Evolutionary conservation across 352 stramenopile genomes (phyloP).

Genomic region (Phytophthora hibernalis): DNA sequence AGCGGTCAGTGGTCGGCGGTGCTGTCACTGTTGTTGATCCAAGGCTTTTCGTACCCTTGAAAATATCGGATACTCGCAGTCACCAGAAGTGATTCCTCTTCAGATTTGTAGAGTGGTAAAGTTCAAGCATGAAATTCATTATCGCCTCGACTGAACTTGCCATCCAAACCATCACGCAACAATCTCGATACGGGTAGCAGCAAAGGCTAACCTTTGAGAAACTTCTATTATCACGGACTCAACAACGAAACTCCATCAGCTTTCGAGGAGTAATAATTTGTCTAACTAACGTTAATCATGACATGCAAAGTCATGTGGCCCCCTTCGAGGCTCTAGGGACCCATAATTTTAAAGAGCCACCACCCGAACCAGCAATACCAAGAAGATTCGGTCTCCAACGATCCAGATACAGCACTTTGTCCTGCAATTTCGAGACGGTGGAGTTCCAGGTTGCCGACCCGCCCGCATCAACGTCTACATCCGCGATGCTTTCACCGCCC

Average conservation of each 20-base stretch:
- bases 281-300: slow-evolving; percentile 21
- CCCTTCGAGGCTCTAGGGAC: slow-evolving; percentile 9
- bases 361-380: slow-evolving; percentile 16
- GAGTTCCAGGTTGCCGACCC: slow-evolving; percentile 19
- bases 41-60: too few relatives aligned
- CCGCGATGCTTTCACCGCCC: slow-evolving; percentile 5
- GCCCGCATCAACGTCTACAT: slow-evolving; percentile 16
- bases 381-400: slow-evolving; percentile 13
- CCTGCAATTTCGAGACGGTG: slow-evolving; percentile 16
- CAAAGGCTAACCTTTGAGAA: background rate
- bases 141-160: too few relatives aligned
- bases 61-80: background rate
- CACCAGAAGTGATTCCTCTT: background rate
- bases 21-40: too few relatives aligned
- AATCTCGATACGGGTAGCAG: background rate
- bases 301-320: slow-evolving; percentile 22
- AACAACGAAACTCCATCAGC: background rate
- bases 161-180: background rate
- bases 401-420: slow-evolving; percentile 27
- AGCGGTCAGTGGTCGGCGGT: background rate
- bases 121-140: too few relatives aligned
- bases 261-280: background rate
- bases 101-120: too few relatives aligned
- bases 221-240: background rate
- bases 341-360: slow-evolving; percentile 25